Percentiles rank a stretch among this genome's conserved stretches.
Conservation (phyloP, 495 filamentous ascomycete genomes). For the Patellaria atrata region DNA sequence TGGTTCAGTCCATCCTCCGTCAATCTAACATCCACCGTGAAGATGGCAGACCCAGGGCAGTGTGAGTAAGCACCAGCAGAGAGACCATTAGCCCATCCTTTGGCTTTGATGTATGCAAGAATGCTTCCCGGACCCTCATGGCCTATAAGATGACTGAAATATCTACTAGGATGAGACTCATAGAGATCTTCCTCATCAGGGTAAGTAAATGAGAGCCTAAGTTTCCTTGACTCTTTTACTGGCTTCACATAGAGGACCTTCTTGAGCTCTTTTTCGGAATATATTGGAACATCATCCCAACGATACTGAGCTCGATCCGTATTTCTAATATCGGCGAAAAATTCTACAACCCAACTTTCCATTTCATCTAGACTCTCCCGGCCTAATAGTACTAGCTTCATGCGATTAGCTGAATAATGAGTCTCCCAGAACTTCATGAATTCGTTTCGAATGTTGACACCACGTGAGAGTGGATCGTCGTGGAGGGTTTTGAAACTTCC, state of each 20-base stretch:
- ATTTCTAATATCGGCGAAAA: conserved; percentile 74
- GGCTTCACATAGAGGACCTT: conserved; percentile 88
- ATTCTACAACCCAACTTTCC: conserved; percentile 73
- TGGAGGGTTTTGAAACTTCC: conserved; percentile 85
- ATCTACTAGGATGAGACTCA: conserved; percentile 73
- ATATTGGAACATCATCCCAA: conserved; percentile 64
- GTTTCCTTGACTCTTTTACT: conserved; percentile 77
- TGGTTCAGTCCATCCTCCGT: conserved; percentile 77
- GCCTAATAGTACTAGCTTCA: conserved; percentile 89
- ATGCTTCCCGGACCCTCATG: conserved; percentile 97
- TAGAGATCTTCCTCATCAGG: conserved; percentile 75
- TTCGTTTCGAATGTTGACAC: conserved; percentile 78
- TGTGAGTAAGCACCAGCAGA: conserved; percentile 62
- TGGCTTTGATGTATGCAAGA: conserved; percentile 84
- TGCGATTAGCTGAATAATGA: conserved; percentile 88
- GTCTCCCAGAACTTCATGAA: conserved; percentile 88
- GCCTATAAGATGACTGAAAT: conserved; percentile 85
- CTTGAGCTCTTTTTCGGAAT: conserved; percentile 50
- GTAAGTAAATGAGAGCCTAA: conserved; percentile 83
- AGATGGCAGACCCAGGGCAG: conserved; percentile 74
- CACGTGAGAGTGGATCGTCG: conserved; percentile 63
- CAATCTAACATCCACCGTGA: conserved; percentile 63
- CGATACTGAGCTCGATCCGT: conserved; percentile 69
- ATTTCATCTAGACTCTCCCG: conserved; percentile 78
- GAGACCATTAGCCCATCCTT: conserved; percentile 87